Evolutionary conservation across 164 flowering plant species (phyloP).

Genomic region (Buxus sempervirens): DNA sequence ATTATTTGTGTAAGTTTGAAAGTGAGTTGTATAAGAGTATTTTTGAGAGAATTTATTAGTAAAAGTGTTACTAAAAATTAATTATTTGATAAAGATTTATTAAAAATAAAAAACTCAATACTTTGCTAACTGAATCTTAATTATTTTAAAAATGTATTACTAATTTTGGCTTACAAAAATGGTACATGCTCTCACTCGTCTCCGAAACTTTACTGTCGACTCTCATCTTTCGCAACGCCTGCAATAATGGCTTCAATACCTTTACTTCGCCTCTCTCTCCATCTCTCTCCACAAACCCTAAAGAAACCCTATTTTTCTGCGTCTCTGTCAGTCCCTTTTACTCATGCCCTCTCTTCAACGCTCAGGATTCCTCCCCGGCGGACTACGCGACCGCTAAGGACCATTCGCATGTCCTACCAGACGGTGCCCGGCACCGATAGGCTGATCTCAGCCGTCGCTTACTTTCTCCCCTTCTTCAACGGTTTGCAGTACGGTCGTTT

Average conservation of each 20-base stretch:
- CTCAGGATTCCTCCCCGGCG: conserved; percentile 14
- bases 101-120: no score
- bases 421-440: conserved; percentile 73
- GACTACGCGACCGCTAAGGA: conserved; percentile 16
- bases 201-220: not conserved
- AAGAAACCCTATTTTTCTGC: conserved; percentile 7
- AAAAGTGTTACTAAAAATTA: no score
- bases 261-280: conserved; percentile 44
- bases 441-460: conserved; percentile 61
- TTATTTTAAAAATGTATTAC: no score
- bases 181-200: no score
- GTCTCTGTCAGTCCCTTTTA: conserved; percentile 3
- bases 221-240: no score
- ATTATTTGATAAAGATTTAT: no score
- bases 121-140: no score
- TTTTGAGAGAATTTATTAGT: no score
- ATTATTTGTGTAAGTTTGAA: no score
- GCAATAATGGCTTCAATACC: conserved; percentile 51
- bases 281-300: conserved; percentile 23
- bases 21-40: no score
- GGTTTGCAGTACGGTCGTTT: conserved; percentile 82
- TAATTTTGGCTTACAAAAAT: no score
- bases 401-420: conserved; percentile 35
- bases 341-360: conserved; percentile 15
- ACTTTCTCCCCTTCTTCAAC: conserved; percentile 88